phyloP scores from a whole-genome alignment of 768 basidiomycete species.

The Phylloporus sp. region DNA sequence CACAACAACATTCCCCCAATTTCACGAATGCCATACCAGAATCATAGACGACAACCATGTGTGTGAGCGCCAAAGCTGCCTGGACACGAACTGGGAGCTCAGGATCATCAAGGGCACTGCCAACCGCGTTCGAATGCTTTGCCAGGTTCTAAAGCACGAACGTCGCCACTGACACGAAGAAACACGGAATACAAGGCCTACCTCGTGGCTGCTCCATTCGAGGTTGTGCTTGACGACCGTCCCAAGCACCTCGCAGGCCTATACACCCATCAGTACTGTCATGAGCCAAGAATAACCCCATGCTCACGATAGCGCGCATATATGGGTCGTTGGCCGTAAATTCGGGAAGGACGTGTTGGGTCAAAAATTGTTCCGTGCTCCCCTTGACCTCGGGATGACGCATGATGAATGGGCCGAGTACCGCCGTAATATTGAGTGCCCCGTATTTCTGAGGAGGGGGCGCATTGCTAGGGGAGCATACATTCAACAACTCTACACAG shows the following conservation, averaged over 20 bases:
- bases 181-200: constrained; percentile 23
- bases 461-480: constrained; percentile 36
- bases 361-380: constrained; percentile 74
- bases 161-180: background rate
- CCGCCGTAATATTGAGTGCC: constrained; percentile 78
- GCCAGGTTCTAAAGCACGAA: constrained; percentile 49
- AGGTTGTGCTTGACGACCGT: constrained; percentile 70
- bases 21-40: constrained; percentile 42
- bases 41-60: constrained; percentile 63
- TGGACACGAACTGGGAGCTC: constrained; percentile 84
- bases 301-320: constrained; percentile 71
- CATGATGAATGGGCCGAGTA: constrained; percentile 76
- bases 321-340: constrained; percentile 65
- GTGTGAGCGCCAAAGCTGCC: constrained; percentile 74
- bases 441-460: constrained; percentile 71
- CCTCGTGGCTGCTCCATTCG: constrained; percentile 61
- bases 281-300: background rate
- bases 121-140: constrained; percentile 60
- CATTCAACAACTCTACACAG: background rate
- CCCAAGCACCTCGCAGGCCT: constrained; percentile 82
- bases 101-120: constrained; percentile 66
- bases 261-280: background rate
- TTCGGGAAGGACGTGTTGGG: constrained; percentile 71
- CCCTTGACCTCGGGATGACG: constrained; percentile 75
- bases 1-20: background rate